phyloP scores from a whole-genome alignment of 208 protist genomes.

The Leptomonas seymouri region DNA sequence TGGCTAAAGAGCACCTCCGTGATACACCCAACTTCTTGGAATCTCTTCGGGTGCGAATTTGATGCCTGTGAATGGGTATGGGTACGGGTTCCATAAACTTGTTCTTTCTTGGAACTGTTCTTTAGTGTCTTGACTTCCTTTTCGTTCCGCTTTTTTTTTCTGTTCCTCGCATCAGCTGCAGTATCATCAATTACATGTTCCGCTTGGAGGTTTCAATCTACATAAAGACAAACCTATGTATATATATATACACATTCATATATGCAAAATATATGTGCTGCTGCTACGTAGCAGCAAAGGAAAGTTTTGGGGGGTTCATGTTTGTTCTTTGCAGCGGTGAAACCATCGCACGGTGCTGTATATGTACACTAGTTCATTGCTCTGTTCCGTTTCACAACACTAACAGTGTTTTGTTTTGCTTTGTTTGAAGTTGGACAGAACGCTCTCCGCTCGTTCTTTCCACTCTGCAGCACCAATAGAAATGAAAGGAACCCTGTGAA shows the following conservation, averaged over 20 bases:
- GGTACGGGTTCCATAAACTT: not conserved
- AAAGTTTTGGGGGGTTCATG: too few relatives aligned
- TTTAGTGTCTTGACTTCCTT: not conserved
- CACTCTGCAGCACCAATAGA: not conserved
- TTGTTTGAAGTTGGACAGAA: not conserved
- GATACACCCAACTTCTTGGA: constrained; percentile 20
- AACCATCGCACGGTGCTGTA: too few relatives aligned
- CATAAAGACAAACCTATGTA: not conserved
- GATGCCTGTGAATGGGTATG: not conserved
- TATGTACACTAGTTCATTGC: too few relatives aligned
- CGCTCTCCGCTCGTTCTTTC: not conserved
- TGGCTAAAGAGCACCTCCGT: constrained; percentile 20
- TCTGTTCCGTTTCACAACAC: too few relatives aligned
- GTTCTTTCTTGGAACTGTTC: too few relatives aligned
- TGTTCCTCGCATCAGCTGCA: not conserved
- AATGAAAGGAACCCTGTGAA: not conserved
- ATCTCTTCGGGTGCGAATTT: constrained; percentile 4
- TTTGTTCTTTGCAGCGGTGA: too few relatives aligned
- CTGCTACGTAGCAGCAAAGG: too few relatives aligned
- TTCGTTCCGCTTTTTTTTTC: not conserved
- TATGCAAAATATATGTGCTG: too few relatives aligned
- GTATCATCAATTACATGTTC: not conserved
- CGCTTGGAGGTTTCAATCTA: not conserved
- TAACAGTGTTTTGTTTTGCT: too few relatives aligned
- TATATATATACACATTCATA: too few relatives aligned